These are phyloP conservation scores for Neonectria ditissima DNA, from an alignment of 2,329 filamentous ascomycete genomes.

Conservation along the genomic window DNA sequence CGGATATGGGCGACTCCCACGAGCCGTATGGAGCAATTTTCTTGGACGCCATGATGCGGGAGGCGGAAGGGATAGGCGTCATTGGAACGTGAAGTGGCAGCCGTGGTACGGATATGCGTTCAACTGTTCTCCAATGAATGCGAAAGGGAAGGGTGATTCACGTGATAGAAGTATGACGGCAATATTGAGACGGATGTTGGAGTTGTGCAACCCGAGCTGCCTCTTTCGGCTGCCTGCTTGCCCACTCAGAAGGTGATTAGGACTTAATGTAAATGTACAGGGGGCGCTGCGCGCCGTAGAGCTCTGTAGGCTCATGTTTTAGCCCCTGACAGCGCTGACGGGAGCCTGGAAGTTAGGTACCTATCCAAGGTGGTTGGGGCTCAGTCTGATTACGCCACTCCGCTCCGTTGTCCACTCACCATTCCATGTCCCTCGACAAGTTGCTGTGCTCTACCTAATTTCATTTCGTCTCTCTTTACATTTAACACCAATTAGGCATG, in stretches of 20 bases:
- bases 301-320: background rate
- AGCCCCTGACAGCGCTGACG: background rate
- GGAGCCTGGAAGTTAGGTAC: background rate
- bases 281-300: background rate
- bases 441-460: background rate
- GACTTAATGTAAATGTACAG: no score
- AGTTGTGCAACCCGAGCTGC: no score
- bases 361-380: no score
- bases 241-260: no score
- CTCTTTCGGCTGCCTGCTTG: no score
- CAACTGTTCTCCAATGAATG: no score
- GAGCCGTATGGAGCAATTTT: conserved; percentile 50
- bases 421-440: background rate
- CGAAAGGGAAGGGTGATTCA: background rate
- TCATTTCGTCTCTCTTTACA: background rate
- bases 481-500: conserved; percentile 5
- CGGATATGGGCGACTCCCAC: conserved; percentile 55
- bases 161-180: background rate
- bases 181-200: no score
- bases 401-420: background rate
- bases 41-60: conserved; percentile 29
- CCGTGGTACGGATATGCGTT: no score
- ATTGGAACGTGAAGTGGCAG: background rate
- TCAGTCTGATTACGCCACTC: background rate
- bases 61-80: background rate